Conservation (phyloP, 495 filamentous ascomycete genomes). For the Bombardia bombarda region DNA sequence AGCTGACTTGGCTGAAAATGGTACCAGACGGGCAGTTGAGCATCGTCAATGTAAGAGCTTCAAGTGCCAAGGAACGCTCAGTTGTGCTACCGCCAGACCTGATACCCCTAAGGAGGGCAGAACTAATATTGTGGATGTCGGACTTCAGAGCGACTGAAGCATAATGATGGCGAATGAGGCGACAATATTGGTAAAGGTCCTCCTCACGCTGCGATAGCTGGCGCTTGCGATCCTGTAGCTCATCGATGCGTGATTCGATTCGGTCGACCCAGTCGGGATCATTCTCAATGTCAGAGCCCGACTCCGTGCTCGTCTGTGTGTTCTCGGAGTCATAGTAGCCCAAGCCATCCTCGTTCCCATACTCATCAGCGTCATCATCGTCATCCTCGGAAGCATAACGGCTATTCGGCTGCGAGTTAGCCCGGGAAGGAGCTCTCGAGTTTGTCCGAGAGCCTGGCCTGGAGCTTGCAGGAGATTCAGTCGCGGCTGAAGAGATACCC, state of each 20-base stretch:
- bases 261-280: constrained; percentile 69
- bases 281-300: no score
- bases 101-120: constrained; percentile 64
- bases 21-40: constrained; percentile 65
- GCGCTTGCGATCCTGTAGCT: constrained; percentile 80
- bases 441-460: constrained; percentile 5
- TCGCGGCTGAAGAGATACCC: constrained; percentile 33
- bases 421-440: constrained; percentile 9
- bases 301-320: no score
- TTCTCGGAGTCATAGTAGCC: no score
- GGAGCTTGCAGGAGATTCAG: constrained; percentile 18
- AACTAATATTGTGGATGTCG: no score
- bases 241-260: constrained; percentile 63
- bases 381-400: constrained; percentile 67
- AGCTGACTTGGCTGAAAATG: constrained; percentile 56
- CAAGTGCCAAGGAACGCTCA: constrained; percentile 64
- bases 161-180: constrained; percentile 67
- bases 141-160: no score
- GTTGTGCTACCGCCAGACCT: constrained; percentile 62
- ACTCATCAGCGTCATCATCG: constrained; percentile 38
- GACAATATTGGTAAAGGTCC: no score
- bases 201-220: no score
- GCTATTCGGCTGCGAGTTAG: constrained; percentile 51
- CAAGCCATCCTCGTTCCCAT: constrained; percentile 43
- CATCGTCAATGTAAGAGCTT: constrained; percentile 67